Base-by-base conservation (phyloP, 2,329 filamentous ascomycete species). In the Claviceps sp. region DNA sequence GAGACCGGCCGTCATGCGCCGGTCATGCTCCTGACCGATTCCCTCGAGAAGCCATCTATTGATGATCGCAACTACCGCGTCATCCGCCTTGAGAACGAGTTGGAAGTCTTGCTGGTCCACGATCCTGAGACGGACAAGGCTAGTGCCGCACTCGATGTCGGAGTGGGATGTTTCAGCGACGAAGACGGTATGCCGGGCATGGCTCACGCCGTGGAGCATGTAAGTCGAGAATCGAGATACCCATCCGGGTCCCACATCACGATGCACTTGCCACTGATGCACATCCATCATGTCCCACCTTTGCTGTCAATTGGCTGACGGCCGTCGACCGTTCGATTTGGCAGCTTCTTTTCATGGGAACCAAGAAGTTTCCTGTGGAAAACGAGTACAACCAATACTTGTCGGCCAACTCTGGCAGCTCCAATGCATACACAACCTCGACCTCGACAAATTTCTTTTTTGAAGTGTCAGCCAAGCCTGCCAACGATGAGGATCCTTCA, bases 381-480 rank as follows among this genome's bases (percentile, higher is more conserved):
- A 97, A 98, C 67, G 91, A 87, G 58, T 98, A 98, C 73, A 89
- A 88, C 62, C 85, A 91, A 65, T 98, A 95, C 66, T 79, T 98
- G 51, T 87, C 89, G 49, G 78, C 87, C 54, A 85, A 96, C 66
- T 95, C 89, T 9, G 93, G 93, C 52, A 82, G 85, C 63, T 95
- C 90, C 30, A 98, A 98, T 67, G 93, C 93, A 52, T 97, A 95
- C 67, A 98, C 93, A 1, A 89, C 86, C 16, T 76, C 87, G 5
- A 95, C 89, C 1, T 94, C 91, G 50, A 98, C 93, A 57, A 97
- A 97, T 70, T 98, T 95, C 72, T 97, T 87, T 70, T 98, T 98
- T 65, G 93, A 98, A 63, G 83, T 97, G 53, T 88, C 87, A 20
- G 89, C 89, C 36, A 88, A 88, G 49, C 79, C 85, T 13, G 80